Evolutionary conservation across 2,329 filamentous ascomycete genomes (phyloP).

Genomic region (Alternaria sp.): DNA sequence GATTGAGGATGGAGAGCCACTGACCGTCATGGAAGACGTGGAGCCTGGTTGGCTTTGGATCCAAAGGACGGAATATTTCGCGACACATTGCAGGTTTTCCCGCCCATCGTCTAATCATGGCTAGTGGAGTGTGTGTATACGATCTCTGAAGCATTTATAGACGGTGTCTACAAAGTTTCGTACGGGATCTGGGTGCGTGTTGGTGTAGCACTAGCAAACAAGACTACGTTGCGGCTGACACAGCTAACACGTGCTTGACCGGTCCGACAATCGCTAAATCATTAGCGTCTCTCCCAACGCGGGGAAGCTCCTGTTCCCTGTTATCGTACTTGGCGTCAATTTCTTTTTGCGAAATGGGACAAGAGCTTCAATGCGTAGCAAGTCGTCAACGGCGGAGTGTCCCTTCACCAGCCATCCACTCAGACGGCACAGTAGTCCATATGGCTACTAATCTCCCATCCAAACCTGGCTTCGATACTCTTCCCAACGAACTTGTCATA

Average conservation of each 20-base stretch:
- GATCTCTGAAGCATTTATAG: background rate
- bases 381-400: background rate
- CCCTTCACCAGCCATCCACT: background rate
- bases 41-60: constrained; percentile 13
- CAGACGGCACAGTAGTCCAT: background rate
- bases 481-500: constrained; percentile 14
- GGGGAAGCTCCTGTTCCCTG: background rate
- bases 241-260: background rate
- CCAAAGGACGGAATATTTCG: constrained; percentile 9
- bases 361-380: background rate
- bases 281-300: constrained; percentile 4
- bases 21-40: background rate
- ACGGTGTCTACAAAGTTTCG: background rate
- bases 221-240: background rate
- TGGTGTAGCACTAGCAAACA: background rate
- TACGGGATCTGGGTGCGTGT: background rate
- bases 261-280: background rate
- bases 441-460: constrained; percentile 3
- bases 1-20: background rate
- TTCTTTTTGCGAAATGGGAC: background rate
- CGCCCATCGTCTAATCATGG: background rate
- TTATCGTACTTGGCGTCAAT: background rate
- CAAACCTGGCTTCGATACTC: background rate
- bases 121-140: background rate
- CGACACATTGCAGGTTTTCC: background rate